Percentiles rank a stretch among this genome's conserved stretches.
These are phyloP conservation scores for Fragaria ananassa DNA, from an alignment of 306 rosid species.

Conservation along the genomic window DNA sequence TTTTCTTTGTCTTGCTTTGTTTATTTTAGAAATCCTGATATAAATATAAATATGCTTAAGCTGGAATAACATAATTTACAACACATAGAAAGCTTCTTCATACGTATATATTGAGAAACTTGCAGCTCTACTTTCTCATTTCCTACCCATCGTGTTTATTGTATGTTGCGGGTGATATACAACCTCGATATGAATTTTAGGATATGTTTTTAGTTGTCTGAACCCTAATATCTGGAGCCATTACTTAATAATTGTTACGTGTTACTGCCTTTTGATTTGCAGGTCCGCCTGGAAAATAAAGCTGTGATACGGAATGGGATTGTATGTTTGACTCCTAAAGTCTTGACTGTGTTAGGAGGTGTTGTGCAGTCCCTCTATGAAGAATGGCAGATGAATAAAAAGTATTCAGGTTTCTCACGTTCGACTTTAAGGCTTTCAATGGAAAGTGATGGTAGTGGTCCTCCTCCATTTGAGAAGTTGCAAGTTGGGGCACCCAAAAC, in stretches of 20 bases:
- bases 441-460: slow-evolving; percentile 61
- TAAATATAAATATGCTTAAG: neutral
- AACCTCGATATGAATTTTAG: neutral
- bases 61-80: neutral
- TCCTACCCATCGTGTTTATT: neutral
- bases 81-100: neutral
- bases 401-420: slow-evolving; percentile 75
- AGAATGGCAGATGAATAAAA: slow-evolving; percentile 90
- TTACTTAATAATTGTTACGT: slow-evolving; percentile 8
- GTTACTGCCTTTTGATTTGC: slow-evolving; percentile 32
- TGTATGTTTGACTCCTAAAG: slow-evolving; percentile 68
- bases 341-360: slow-evolving; percentile 71
- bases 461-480: slow-evolving; percentile 94
- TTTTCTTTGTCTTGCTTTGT: neutral
- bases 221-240: neutral
- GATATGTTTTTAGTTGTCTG: neutral
- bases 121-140: neutral
- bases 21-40: neutral
- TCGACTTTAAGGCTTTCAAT: slow-evolving; percentile 51
- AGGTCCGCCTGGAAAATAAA: slow-evolving; percentile 78
- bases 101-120: neutral
- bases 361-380: slow-evolving; percentile 75
- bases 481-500: slow-evolving; percentile 60
- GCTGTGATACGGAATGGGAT: slow-evolving; percentile 54
- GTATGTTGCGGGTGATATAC: neutral